Evolutionary conservation across 148 eudicot genomes (phyloP), one percentile per base, ranked within the genome.

Genomic region (Salicornia ramosissima): DNA sequence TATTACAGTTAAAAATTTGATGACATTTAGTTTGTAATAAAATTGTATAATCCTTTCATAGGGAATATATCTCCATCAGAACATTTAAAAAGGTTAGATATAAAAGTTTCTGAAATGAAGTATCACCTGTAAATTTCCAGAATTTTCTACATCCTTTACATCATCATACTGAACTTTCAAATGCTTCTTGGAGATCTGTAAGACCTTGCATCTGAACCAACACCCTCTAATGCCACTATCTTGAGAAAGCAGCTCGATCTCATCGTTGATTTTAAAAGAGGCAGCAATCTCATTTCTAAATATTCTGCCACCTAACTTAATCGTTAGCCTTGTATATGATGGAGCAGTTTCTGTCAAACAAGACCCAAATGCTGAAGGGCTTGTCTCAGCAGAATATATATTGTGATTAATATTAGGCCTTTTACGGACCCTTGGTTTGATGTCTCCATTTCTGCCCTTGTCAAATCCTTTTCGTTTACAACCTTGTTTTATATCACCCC

Each of bases 141-240:
- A 68, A 47, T 78, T 77, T 47, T 83, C 97, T 64, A 81, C 86
- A 79, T 92, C 97, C 76, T 80, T 81, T 65, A 92, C 53, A 74
- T 92, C 97, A 73, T 89, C 85, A 80, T 92, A 89, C 57, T 65
- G 83, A 24, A 92, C 86, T 74, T 86, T 89, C 52, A 92, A 61
- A 64, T 70, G 81, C 68, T 65, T 83, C 64, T 67, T 71, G 1
- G 82, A 81, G 29, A 87, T 74, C 67, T 87, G 78, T 68, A 83
- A 54, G 30, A 89, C 78, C 28, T 82, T 81, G 76, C 97, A 92
- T 74, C 83, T 92, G 80, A 87, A 92, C 97, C 97, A 92, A 70
- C 97, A 92, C 52, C 97, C 92, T 74, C 97, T 83, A 55, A 92
- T 71, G 40, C 97, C 96, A 76, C 97, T 89, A 70, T 92, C 97